These are phyloP conservation scores for Ophiobolus disseminans DNA, from an alignment of 2,329 filamentous ascomycete species.

Conservation along the genomic window DNA sequence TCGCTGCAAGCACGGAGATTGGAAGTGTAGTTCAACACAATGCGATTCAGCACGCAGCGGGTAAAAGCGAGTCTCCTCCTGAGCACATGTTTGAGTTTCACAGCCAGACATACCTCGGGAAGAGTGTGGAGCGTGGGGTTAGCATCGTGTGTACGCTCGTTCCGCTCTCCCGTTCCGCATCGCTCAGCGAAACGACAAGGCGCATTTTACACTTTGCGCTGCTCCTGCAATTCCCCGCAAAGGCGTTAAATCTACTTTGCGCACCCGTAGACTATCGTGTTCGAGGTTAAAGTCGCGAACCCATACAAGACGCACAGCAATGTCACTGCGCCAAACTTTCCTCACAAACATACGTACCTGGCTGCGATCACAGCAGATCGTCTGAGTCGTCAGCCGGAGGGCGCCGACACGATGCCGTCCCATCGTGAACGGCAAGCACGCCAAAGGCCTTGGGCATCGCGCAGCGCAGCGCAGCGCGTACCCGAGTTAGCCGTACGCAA, in stretches of 20 bases:
- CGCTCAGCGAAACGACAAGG: too few species aligned
- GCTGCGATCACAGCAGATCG: constrained; percentile 26
- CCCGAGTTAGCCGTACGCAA: too few species aligned
- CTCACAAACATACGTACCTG: constrained; percentile 22
- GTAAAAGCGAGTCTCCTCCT: neutral
- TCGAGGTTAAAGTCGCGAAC: too few species aligned
- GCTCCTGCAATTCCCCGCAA: too few species aligned
- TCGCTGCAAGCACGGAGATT: constrained; percentile 13
- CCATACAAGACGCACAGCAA: too few species aligned
- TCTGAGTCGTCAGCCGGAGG: constrained; percentile 13
- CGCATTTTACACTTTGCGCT: too few species aligned
- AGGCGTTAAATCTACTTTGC: too few species aligned
- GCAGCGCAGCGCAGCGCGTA: too few species aligned
- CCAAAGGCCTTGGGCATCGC: too few species aligned
- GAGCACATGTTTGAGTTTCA: neutral
- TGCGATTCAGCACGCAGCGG: neutral
- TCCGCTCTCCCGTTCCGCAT: neutral
- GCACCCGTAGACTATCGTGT: too few species aligned
- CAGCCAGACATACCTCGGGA: neutral
- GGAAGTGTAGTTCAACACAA: constrained; percentile 5
- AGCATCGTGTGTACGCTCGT: neutral
- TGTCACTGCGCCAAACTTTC: neutral
- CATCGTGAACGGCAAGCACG: too few species aligned
- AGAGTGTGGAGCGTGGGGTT: neutral
- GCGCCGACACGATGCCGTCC: too few species aligned